These are phyloP conservation scores for Polytrichum formosum DNA, from an alignment of 225 moss, liverwort and hornwort genomes.

Conservation along the genomic window DNA sequence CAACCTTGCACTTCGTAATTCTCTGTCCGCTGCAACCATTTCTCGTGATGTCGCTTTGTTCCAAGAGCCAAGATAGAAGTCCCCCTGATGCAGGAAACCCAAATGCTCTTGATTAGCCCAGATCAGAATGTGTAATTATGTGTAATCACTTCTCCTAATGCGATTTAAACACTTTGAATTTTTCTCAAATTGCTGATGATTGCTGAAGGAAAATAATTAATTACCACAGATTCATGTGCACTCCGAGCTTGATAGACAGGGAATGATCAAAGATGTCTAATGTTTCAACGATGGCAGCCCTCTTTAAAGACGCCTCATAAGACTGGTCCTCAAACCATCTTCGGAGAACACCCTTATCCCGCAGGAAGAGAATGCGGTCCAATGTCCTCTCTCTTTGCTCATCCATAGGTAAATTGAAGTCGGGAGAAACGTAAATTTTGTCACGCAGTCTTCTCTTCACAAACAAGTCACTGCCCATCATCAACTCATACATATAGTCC, in stretches of 20 bases:
- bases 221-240: slow-evolving; percentile 78
- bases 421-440: slow-evolving; percentile 39
- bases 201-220: no score
- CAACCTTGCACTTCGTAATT: slow-evolving; percentile 56
- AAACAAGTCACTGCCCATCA: slow-evolving; percentile 58
- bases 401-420: slow-evolving; percentile 48
- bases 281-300: slow-evolving; percentile 56
- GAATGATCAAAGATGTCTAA: slow-evolving; percentile 72
- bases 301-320: slow-evolving; percentile 31
- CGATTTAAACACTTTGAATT: no score
- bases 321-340: slow-evolving; percentile 33
- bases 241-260: slow-evolving; percentile 60
- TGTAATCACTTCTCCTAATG: no score
- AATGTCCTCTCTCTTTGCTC: slow-evolving; percentile 56
- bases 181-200: no score
- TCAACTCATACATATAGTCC: slow-evolving; percentile 44
- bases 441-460: slow-evolving; percentile 50
- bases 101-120: no score
- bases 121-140: no score
- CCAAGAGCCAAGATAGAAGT: slow-evolving; percentile 65
- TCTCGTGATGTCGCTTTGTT: slow-evolving; percentile 71
- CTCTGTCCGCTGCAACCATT: slow-evolving; percentile 68
- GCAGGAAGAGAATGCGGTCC: slow-evolving; percentile 51
- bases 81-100: slow-evolving; percentile 40
- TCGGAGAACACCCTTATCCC: slow-evolving; percentile 48